Conservation (phyloP, 306 rosid genomes). For the Dryas drummondii region DNA sequence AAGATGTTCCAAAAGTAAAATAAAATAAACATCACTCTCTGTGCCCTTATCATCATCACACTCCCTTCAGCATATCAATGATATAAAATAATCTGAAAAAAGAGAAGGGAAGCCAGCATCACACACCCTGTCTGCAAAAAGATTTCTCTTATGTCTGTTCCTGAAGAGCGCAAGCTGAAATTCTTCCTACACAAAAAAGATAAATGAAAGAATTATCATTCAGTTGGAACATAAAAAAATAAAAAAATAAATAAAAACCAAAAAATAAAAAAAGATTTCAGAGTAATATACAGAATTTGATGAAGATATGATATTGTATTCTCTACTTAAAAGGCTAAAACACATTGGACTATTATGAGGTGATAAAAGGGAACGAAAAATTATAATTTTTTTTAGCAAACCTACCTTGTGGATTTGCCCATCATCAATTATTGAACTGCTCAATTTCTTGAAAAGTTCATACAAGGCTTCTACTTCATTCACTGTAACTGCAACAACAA, state of each 20-base stretch:
- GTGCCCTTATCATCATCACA: neutral
- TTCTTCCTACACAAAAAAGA: slow-evolving; percentile 64
- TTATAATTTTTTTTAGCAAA: slow-evolving; percentile 3
- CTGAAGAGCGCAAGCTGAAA: slow-evolving; percentile 85
- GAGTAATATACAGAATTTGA: neutral
- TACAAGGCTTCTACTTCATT: slow-evolving; percentile 78
- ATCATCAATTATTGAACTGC: slow-evolving; percentile 76
- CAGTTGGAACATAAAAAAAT: neutral
- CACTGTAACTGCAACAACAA: slow-evolving; percentile 54
- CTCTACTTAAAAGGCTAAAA: neutral
- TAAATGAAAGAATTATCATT: neutral
- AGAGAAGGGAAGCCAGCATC: slow-evolving; percentile 12
- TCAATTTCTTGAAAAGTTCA: slow-evolving; percentile 76
- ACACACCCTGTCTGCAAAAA: slow-evolving; percentile 84
- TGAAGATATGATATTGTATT: neutral
- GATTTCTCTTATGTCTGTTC: slow-evolving; percentile 57
- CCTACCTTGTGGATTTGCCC: slow-evolving; percentile 81
- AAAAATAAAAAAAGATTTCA: neutral
- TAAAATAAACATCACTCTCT: neutral
- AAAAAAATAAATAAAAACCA: neutral
- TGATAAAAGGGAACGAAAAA: neutral
- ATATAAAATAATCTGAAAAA: neutral
- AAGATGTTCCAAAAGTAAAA: neutral
- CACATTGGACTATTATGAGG: neutral
- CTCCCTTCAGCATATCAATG: neutral